These are phyloP conservation scores for Cyanophora paradoxa DNA, from an alignment of 78 protist species.

Conservation along the genomic window DNA sequence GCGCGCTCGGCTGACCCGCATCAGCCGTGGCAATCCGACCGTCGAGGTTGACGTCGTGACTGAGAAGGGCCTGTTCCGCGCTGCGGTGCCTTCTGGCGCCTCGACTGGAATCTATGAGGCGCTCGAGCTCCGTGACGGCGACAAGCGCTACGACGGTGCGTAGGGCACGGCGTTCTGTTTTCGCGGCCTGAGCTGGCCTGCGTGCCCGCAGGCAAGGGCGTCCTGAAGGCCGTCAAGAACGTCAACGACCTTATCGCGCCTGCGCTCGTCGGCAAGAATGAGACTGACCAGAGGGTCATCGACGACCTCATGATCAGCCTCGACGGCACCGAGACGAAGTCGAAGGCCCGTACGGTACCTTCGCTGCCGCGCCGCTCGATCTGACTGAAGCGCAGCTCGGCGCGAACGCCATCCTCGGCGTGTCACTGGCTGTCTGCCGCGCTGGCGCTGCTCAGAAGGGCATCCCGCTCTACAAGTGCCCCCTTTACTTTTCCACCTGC, in stretches of 20 bases:
- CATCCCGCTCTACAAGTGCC: slow-evolving; percentile 89
- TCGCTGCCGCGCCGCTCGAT: no score
- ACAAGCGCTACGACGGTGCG: no score
- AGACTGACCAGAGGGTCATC: slow-evolving; percentile 68
- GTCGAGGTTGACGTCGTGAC: slow-evolving; percentile 43
- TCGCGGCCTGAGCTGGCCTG: no score
- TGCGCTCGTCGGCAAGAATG: slow-evolving; percentile 72
- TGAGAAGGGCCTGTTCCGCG: slow-evolving; percentile 65
- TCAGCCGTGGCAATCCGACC: slow-evolving; percentile 66
- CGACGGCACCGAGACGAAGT: slow-evolving; percentile 92
- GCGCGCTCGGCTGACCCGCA: no score
- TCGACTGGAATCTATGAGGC: slow-evolving; percentile 99
- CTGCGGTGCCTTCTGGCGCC: slow-evolving; percentile 98
- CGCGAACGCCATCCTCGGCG: slow-evolving; percentile 95
- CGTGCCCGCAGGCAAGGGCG: slow-evolving; percentile 98
- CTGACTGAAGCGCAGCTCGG: slow-evolving; percentile 87
- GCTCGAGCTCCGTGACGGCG: slow-evolving; percentile 85
- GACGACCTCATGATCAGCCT: slow-evolving; percentile 78
- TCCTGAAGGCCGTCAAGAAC: slow-evolving; percentile 82
- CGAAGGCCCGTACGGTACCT: no score
- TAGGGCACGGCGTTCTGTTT: no score
- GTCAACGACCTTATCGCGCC: slow-evolving; percentile 82
- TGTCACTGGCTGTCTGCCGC: slow-evolving; percentile 88
- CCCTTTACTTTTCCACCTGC: no score
- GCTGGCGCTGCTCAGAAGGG: slow-evolving; percentile 90